Evolutionary conservation across 2,329 filamentous ascomycete genomes (phyloP).

Genomic region (Aureobasidium lini): DNA sequence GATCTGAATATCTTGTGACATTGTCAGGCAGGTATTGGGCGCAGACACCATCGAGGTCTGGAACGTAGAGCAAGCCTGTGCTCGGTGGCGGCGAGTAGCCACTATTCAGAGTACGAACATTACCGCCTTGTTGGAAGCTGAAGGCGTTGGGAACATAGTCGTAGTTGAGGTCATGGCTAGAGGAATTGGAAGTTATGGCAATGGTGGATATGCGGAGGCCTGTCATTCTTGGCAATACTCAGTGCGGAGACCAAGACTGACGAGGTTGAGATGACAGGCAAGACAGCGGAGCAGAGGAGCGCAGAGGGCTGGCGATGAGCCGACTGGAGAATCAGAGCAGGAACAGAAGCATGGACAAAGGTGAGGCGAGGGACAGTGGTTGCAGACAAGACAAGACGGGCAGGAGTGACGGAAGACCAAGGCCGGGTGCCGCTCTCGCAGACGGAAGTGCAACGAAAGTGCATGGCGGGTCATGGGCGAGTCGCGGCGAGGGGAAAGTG

Average conservation of each 20-base stretch:
- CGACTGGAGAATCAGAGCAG: not conserved
- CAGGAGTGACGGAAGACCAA: not conserved
- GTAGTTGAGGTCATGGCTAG: too few relatives aligned
- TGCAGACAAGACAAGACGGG: not conserved
- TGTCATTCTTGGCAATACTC: not conserved
- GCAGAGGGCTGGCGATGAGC: not conserved
- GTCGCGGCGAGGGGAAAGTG: too few relatives aligned
- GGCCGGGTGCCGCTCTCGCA: too few relatives aligned
- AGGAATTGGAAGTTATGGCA: not conserved
- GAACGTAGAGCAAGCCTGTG: constrained; percentile 78
- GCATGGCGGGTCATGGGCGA: too few relatives aligned
- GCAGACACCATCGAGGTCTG: constrained; percentile 52
- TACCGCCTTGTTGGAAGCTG: constrained; percentile 27
- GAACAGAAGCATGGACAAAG: not conserved
- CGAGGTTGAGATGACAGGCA: not conserved
- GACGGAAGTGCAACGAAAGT: too few relatives aligned
- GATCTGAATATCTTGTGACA: constrained; percentile 63
- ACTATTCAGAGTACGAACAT: constrained; percentile 69
- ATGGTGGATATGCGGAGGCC: not conserved
- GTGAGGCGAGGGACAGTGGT: constrained; percentile 13
- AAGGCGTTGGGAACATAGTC: not conserved
- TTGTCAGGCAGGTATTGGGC: constrained; percentile 70
- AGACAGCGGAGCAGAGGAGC: not conserved
- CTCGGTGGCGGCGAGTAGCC: constrained; percentile 55
- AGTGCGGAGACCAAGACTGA: not conserved